Evolutionary conservation across 441 rosid species (phyloP).

Genomic region (Daphne laureola): DNA sequence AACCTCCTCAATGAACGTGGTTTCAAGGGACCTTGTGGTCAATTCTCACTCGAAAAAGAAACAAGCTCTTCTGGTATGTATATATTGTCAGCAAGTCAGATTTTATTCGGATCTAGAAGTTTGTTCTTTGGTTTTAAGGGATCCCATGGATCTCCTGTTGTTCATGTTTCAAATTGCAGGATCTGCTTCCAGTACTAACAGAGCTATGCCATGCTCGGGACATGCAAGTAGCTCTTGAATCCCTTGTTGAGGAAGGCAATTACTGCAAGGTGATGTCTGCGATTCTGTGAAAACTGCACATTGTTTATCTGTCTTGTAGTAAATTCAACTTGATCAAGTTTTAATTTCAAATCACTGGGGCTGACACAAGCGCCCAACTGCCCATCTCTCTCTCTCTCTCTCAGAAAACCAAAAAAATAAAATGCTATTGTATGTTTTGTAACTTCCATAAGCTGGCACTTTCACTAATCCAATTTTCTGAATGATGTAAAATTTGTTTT

Average conservation of each 20-base stretch:
- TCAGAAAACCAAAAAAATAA: too few species aligned
- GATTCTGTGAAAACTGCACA: neutral
- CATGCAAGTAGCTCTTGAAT: slow-evolving; percentile 78
- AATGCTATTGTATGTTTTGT: too few species aligned
- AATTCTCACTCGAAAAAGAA: slow-evolving; percentile 85
- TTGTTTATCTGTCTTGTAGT: too few species aligned
- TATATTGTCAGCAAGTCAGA: slow-evolving; percentile 3
- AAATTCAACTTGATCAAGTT: too few species aligned
- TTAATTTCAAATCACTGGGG: too few species aligned
- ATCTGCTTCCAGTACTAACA: slow-evolving; percentile 68
- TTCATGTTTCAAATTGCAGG: slow-evolving; percentile 43
- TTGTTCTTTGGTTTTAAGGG: slow-evolving; percentile 9
- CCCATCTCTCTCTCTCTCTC: too few species aligned
- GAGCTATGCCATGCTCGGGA: slow-evolving; percentile 75
- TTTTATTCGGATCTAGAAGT: slow-evolving; percentile 10
- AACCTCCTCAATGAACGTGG: slow-evolving; percentile 86
- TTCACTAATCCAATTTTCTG: too few species aligned
- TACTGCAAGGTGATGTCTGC: slow-evolving; percentile 70
- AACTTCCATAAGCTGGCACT: too few species aligned
- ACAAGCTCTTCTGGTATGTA: slow-evolving; percentile 81
- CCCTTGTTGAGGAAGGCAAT: slow-evolving; percentile 84
- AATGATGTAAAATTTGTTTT: too few species aligned
- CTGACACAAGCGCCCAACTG: too few species aligned
- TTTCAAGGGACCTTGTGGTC: slow-evolving; percentile 94
- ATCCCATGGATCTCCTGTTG: slow-evolving; percentile 11